Percentiles rank a stretch among this genome's conserved stretches.
Evolutionary conservation across 768 basidiomycete genomes (phyloP).

Genomic region (Suillus cothurnatus): DNA sequence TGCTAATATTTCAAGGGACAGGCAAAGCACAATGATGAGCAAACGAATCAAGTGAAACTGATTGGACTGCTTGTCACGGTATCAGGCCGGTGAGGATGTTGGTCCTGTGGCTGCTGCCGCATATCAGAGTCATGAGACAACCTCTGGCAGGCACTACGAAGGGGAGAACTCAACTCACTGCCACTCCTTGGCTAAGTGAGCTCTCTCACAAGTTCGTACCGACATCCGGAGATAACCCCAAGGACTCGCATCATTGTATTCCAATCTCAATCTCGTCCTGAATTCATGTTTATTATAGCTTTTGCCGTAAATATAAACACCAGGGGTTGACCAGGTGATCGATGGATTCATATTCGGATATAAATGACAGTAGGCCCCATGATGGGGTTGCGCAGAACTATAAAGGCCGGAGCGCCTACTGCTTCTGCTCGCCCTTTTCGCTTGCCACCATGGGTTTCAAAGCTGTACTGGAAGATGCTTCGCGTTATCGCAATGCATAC

Average conservation of each 20-base stretch:
- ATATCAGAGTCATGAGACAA: background rate
- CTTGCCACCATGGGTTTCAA: slow-evolving; percentile 23
- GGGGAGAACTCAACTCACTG: too few species aligned
- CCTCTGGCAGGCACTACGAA: background rate
- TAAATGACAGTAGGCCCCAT: background rate
- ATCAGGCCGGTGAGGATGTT: background rate
- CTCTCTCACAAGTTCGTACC: background rate
- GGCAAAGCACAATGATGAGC: background rate
- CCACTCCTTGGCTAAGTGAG: background rate
- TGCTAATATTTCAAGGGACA: background rate
- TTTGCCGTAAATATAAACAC: background rate
- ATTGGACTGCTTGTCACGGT: background rate
- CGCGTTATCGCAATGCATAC: slow-evolving; percentile 41
- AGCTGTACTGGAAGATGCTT: slow-evolving; percentile 22
- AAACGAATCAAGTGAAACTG: background rate
- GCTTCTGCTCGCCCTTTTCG: background rate
- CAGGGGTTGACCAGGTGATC: background rate
- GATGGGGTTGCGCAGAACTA: background rate
- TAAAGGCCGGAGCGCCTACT: background rate
- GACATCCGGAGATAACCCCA: background rate
- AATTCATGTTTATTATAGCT: background rate
- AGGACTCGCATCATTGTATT: background rate
- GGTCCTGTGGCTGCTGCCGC: background rate
- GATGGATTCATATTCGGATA: background rate
- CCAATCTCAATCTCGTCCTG: background rate